A percentile compares a stretch with the other conserved stretches of the same genome.
Evolutionary conservation across 176 grass and related monocot genomes (phyloP).

Genomic region (Saccharum spontaneum): DNA sequence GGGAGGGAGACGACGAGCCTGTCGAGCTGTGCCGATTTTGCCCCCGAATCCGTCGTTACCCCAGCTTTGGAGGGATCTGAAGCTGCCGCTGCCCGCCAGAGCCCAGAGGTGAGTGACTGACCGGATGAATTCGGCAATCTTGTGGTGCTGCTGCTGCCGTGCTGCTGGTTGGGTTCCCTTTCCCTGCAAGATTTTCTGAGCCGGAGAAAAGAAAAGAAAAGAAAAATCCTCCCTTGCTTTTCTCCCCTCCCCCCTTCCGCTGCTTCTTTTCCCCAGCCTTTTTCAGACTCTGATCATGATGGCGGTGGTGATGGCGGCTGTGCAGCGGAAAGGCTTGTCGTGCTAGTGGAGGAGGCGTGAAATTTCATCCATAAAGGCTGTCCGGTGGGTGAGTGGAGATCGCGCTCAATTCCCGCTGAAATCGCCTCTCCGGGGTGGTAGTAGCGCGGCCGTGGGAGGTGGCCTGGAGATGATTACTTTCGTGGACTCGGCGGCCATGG

Average conservation of each 20-base stretch:
- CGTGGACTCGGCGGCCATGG: conserved; percentile 60
- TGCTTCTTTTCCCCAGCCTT: conserved; percentile 22
- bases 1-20: neutral
- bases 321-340: conserved; percentile 36
- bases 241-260: neutral
- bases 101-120: conserved; percentile 22
- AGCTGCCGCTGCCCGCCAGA: neutral
- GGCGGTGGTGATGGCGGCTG: conserved; percentile 22
- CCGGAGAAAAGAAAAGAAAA: neutral
- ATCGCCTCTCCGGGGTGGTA: neutral
- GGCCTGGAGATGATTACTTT: conserved; percentile 48
- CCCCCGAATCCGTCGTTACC: conserved; percentile 28
- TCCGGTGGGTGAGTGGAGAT: conserved; percentile 23
- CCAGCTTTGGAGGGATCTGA: conserved; percentile 49
- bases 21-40: conserved; percentile 25
- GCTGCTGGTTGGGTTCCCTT: conserved; percentile 8
- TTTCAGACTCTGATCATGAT: conserved; percentile 41
- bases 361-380: conserved; percentile 34
- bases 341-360: conserved; percentile 27
- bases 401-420: conserved; percentile 14
- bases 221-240: conserved; percentile 18
- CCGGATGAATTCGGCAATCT: conserved; percentile 27
- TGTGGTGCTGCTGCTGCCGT: conserved; percentile 20
- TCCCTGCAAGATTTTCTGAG: conserved; percentile 43
- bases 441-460: neutral